These are phyloP conservation scores for Meredithiella fracta DNA, from an alignment of 2,329 filamentous ascomycete genomes.

Conservation along the genomic window DNA sequence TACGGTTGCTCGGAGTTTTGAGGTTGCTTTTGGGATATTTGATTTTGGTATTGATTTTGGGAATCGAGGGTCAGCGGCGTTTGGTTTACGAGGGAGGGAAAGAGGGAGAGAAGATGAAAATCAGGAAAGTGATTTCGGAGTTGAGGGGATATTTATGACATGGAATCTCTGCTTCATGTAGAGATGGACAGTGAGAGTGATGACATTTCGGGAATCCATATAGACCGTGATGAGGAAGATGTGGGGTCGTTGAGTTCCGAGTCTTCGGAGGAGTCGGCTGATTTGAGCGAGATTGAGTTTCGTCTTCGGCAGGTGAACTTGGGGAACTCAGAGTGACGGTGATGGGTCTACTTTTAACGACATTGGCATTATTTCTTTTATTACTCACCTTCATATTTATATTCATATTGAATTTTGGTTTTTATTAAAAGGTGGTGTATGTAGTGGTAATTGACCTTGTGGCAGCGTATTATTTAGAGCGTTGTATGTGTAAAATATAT, in stretches of 20 bases:
- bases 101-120: conserved; percentile 19
- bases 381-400: neutral
- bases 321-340: neutral
- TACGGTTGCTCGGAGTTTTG: conserved; percentile 4
- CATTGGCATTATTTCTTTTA: neutral
- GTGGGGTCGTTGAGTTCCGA: neutral
- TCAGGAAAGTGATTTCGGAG: conserved; percentile 19
- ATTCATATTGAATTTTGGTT: neutral
- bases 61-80: neutral
- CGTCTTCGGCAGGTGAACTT: neutral
- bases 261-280: neutral
- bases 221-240: neutral
- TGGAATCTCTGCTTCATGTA: conserved; percentile 9
- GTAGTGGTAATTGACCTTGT: no score
- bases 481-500: no score
- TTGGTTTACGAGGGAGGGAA: conserved; percentile 10
- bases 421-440: neutral
- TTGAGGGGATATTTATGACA: conserved; percentile 18
- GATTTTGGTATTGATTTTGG: neutral
- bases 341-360: neutral
- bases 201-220: conserved; percentile 13
- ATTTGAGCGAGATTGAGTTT: neutral
- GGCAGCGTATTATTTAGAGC: no score
- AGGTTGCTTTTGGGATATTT: conserved; percentile 3
- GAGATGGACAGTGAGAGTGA: conserved; percentile 1